A percentile compares a stretch with the other conserved stretches of the same genome.
phyloP scores from a whole-genome alignment of 2,329 filamentous ascomycete species.

The Pleoardoris graminearum region DNA sequence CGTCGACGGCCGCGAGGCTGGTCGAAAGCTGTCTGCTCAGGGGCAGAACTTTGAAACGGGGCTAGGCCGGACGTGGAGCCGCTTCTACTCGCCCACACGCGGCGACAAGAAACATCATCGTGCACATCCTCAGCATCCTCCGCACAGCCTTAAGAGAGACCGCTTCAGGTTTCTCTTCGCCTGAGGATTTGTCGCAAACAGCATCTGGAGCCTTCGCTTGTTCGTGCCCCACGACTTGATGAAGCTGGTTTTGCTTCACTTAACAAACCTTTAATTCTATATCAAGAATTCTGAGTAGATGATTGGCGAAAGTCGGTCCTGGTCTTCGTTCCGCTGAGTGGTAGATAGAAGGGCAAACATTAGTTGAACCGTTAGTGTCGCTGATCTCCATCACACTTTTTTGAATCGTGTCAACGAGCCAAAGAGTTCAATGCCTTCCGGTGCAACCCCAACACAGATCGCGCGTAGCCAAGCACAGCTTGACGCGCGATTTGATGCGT shows the following conservation, averaged over 20 bases:
- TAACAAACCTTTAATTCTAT: constrained; percentile 27
- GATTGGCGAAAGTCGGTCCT: constrained; percentile 34
- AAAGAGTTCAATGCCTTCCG: not conserved
- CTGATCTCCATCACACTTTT: not conserved
- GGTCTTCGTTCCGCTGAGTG: constrained; percentile 20
- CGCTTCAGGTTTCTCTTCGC: constrained; percentile 28
- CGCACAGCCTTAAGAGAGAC: constrained; percentile 26
- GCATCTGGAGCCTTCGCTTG: constrained; percentile 33
- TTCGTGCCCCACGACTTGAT: constrained; percentile 14
- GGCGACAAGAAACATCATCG: constrained; percentile 30
- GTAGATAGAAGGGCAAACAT: not conserved
- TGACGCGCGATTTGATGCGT: constrained; percentile 7
- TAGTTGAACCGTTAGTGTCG: not conserved
- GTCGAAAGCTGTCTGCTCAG: constrained; percentile 23
- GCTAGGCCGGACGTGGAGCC: constrained; percentile 19
- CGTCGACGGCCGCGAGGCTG: constrained; percentile 30
- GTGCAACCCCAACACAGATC: not conserved
- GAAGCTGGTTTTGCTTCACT: constrained; percentile 24
- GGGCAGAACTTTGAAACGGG: constrained; percentile 37
- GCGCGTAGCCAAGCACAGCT: not conserved
- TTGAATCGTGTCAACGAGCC: not conserved
- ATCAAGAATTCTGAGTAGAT: constrained; percentile 11
- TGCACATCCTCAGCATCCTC: constrained; percentile 23
- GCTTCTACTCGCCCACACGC: constrained; percentile 35
- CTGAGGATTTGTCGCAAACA: constrained; percentile 18